Conservation (phyloP, 1,284 basidiomycete genomes). For the Tilletia walkeri region DNA sequence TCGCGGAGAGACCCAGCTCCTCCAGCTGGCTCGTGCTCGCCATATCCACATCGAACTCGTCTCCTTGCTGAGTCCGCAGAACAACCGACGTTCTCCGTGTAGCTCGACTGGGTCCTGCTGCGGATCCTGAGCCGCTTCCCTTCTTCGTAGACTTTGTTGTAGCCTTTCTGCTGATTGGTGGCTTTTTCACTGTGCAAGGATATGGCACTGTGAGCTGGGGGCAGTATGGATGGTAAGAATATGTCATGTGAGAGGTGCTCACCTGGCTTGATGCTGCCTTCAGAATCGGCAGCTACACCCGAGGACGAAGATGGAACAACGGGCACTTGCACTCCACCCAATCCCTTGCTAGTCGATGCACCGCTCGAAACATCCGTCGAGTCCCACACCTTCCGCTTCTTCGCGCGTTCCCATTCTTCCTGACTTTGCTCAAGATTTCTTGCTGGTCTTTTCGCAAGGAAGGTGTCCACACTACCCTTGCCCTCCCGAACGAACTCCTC, state of each 20-base stretch:
- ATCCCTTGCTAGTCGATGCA: not conserved
- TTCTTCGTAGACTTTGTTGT: not conserved
- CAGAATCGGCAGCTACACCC: not conserved
- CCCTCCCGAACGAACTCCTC: not conserved
- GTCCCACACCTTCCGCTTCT: not conserved
- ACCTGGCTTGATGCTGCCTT: not conserved
- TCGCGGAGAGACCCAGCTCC: not conserved
- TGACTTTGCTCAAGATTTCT: not conserved
- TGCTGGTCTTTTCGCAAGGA: not conserved
- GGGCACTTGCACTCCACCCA: too few species aligned
- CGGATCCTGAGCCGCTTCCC: not conserved
- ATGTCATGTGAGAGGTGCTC: not conserved
- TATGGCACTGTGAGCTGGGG: not conserved
- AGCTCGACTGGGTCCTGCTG: not conserved
- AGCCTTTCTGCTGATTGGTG: not conserved
- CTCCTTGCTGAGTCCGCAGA: not conserved
- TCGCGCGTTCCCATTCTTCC: constrained; percentile 9
- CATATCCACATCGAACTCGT: constrained; percentile 1
- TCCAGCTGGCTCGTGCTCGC: not conserved
- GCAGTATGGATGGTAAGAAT: not conserved
- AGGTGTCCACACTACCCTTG: not conserved
- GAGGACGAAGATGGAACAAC: not conserved
- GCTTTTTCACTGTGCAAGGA: not conserved
- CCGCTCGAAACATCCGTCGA: not conserved
- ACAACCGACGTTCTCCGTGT: not conserved